These are phyloP conservation scores for Colletotrichum neosansevieriae DNA, from an alignment of 2,329 filamentous ascomycete genomes.

Conservation along the genomic window DNA sequence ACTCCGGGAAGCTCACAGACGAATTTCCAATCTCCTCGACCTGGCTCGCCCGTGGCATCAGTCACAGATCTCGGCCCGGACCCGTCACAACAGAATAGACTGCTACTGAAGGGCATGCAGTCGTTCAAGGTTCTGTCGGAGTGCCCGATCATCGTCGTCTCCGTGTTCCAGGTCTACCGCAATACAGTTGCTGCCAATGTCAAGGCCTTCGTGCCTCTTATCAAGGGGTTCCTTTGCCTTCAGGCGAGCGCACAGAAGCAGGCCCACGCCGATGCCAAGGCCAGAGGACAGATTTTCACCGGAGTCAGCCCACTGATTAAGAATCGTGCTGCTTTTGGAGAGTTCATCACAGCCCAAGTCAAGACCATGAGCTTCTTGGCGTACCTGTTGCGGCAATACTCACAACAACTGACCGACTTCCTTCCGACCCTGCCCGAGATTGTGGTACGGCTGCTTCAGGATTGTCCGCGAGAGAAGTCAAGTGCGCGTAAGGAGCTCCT, in stretches of 20 bases:
- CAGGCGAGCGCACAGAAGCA: constrained; percentile 94
- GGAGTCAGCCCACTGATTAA: constrained; percentile 94
- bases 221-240: constrained; percentile 88
- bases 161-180: constrained; percentile 94
- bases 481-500: constrained; percentile 93
- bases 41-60: constrained; percentile 88
- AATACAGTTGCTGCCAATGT: constrained; percentile 85
- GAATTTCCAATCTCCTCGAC: constrained; percentile 88
- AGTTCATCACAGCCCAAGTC: constrained; percentile 97
- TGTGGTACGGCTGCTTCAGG: constrained; percentile 89
- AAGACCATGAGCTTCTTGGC: constrained; percentile 99
- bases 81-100: constrained; percentile 82
- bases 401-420: constrained; percentile 89
- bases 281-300: constrained; percentile 85
- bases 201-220: constrained; percentile 90
- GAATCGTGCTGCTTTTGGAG: constrained; percentile 93
- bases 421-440: constrained; percentile 87
- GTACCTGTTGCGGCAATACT: constrained; percentile 89
- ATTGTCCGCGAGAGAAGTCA: constrained; percentile 95
- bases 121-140: constrained; percentile 99
- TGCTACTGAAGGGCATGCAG: constrained; percentile 92
- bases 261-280: constrained; percentile 86
- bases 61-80: constrained; percentile 85
- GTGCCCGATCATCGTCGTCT: constrained; percentile 98
- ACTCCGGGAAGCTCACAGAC: constrained; percentile 75